These are phyloP conservation scores for Malus asiatica DNA, from an alignment of 306 rosid species.

Conservation along the genomic window DNA sequence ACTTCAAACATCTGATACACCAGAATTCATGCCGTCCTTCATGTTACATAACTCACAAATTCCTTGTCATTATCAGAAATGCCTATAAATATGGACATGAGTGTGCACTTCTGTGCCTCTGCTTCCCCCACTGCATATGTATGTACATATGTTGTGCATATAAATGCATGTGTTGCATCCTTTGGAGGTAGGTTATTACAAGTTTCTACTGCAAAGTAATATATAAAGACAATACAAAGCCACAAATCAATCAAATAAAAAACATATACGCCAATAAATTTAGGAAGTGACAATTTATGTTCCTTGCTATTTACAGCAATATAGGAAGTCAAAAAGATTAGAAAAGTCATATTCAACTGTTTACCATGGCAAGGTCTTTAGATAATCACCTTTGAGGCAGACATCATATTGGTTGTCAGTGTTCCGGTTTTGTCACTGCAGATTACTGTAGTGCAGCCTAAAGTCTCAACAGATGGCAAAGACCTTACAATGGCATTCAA, in stretches of 20 bases:
- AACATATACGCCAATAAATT: not conserved
- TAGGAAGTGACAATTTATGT: not conserved
- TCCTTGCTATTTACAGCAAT: not conserved
- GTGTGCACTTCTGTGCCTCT: not conserved
- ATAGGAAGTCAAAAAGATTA: not conserved
- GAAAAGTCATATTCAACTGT: not conserved
- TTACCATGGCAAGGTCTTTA: not conserved
- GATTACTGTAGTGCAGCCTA: conserved; percentile 97
- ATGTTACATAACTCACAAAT: not conserved
- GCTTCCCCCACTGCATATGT: not conserved
- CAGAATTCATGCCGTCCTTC: not conserved
- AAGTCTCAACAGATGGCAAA: conserved; percentile 90
- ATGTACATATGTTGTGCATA: not conserved
- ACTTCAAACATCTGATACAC: not conserved
- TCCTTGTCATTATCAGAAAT: not conserved
- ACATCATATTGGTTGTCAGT: conserved; percentile 95
- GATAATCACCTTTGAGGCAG: conserved; percentile 69
- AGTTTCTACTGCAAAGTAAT: not conserved
- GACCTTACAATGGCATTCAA: conserved; percentile 93
- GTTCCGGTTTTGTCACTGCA: conserved; percentile 99
- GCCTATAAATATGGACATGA: not conserved
- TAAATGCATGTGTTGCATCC: not conserved
- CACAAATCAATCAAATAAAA: not conserved
- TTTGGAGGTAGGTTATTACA: not conserved
- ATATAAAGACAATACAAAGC: not conserved